Evolutionary conservation across 1,139 yeast genomes (phyloP).

Genomic region (Pichia sp.): DNA sequence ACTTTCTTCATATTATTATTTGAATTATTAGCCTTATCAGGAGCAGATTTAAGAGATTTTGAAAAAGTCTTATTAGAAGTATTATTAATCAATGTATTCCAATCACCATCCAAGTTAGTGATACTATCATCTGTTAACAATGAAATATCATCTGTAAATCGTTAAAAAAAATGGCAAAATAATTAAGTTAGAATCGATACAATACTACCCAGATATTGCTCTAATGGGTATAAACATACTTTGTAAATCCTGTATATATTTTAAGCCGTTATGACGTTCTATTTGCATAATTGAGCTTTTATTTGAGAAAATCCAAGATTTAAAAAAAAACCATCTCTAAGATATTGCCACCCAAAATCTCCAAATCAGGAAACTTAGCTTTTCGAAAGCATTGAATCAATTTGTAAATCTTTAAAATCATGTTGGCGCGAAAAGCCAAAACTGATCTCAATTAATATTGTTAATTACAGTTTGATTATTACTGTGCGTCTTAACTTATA

Average conservation of each 20-base stretch:
- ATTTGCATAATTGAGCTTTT: not conserved
- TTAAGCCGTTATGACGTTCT: not conserved
- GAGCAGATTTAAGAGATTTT: not conserved
- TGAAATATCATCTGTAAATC: not conserved
- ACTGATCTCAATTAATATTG: not conserved
- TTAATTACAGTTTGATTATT: no score
- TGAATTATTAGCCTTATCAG: not conserved
- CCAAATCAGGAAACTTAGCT: not conserved
- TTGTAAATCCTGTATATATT: not conserved
- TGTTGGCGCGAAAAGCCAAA: not conserved
- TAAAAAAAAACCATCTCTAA: not conserved
- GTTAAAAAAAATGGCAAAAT: not conserved
- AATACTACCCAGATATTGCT: not conserved
- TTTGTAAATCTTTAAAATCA: not conserved
- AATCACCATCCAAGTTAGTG: not conserved
- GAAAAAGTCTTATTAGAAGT: not conserved
- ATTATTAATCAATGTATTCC: not conserved
- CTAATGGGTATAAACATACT: not conserved
- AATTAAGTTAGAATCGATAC: not conserved
- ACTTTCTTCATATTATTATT: not conserved
- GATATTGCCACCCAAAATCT: not conserved
- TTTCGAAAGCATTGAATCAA: not conserved
- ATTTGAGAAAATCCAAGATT: not conserved
- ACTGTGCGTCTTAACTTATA: no score
- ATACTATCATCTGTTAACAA: not conserved